Conservation (phyloP, 352 stramenopile species). For the Phytophthora gonapodyides region DNA sequence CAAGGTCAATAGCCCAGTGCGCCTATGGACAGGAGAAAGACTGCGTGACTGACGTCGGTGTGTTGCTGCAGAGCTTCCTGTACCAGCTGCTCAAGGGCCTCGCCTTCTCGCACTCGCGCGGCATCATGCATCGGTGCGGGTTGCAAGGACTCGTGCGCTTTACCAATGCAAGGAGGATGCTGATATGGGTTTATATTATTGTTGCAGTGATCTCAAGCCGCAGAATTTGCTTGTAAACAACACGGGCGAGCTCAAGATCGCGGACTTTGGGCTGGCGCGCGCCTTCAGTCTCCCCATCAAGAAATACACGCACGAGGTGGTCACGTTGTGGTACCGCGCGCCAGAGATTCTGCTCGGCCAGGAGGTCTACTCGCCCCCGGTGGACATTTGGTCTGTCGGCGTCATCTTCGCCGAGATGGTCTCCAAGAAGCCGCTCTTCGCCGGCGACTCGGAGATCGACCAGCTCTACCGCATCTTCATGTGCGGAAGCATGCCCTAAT, state of each 20-base stretch:
- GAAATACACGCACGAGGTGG: constrained; percentile 98
- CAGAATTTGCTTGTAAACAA: constrained; percentile 97
- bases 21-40: background rate
- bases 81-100: constrained; percentile 89
- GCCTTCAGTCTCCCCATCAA: constrained; percentile 97
- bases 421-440: constrained; percentile 81
- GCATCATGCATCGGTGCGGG: constrained; percentile 86
- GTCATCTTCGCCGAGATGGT: constrained; percentile 90
- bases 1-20: constrained; percentile 42
- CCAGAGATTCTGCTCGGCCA: constrained; percentile 98
- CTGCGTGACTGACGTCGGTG: background rate
- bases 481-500: constrained; percentile 22
- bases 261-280: constrained; percentile 98
- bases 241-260: constrained; percentile 96
- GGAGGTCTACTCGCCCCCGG: constrained; percentile 82
- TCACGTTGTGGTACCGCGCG: constrained; percentile 99
- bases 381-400: constrained; percentile 90
- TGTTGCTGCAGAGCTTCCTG: constrained; percentile 53
- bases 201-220: constrained; percentile 95
- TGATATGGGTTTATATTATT: background rate
- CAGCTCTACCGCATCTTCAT: constrained; percentile 90
- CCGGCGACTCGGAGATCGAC: constrained; percentile 86
- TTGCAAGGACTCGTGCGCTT: background rate
- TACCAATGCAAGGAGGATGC: background rate
- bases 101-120: constrained; percentile 86